Percentiles rank a stretch among this genome's conserved stretches.
These are phyloP conservation scores for Penicillium bialowiezense DNA, from an alignment of 495 filamentous ascomycete species.

Conservation along the genomic window DNA sequence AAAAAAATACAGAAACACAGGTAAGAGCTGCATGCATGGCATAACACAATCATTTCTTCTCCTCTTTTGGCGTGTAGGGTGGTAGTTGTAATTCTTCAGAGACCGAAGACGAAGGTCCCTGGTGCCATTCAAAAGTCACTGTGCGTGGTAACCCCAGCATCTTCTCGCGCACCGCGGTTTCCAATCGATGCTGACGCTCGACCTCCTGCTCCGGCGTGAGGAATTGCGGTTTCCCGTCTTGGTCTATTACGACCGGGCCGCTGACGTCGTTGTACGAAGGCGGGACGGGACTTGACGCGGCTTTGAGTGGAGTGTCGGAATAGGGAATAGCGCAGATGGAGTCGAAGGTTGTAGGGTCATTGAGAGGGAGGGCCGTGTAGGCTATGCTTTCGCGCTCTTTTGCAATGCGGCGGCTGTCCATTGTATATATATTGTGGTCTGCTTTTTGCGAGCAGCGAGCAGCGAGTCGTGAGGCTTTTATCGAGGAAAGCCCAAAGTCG, in stretches of 20 bases:
- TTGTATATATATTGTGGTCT: neutral
- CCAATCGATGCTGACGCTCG: constrained; percentile 15
- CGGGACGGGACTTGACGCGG: neutral
- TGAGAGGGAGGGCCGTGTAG: neutral
- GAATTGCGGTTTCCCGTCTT: constrained; percentile 25
- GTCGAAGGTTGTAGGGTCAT: neutral
- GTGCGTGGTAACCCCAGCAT: constrained; percentile 28
- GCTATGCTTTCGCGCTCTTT: neutral
- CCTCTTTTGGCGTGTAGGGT: constrained; percentile 18
- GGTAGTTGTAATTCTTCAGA: constrained; percentile 15
- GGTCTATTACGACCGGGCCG: constrained; percentile 28
- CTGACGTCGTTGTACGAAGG: constrained; percentile 31
- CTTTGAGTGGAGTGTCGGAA: neutral
- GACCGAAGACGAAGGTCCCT: neutral
- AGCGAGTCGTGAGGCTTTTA: no score
- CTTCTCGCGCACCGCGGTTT: constrained; percentile 26
- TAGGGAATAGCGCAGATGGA: neutral
- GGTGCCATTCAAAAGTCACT: constrained; percentile 25
- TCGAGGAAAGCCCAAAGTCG: neutral
- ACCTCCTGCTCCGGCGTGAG: constrained; percentile 27
- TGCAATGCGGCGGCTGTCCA: neutral
- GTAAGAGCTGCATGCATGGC: no score
- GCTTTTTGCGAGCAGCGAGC: no score
- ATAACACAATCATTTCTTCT: constrained; percentile 1
- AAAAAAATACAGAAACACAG: neutral